Evolutionary conservation across 495 filamentous ascomycete species (phyloP).

Genomic region (Aspergillus olivimuriae): DNA sequence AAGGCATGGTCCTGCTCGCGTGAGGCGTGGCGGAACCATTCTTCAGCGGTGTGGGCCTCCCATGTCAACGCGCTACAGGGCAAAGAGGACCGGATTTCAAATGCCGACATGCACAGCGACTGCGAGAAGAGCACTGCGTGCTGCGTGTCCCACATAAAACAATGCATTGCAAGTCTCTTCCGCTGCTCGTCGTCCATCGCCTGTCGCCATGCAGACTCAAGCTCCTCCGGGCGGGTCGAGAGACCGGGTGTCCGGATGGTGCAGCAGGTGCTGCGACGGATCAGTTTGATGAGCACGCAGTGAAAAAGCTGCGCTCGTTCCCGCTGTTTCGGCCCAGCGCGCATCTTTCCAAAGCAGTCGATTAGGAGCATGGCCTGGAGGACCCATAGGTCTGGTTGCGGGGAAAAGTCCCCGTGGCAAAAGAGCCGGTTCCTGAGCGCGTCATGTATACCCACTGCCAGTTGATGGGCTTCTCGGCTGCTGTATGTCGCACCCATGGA

Average conservation of each 20-base stretch:
- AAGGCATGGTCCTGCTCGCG: conserved; percentile 29
- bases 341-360: conserved; percentile 52
- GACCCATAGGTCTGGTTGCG: conserved; percentile 46
- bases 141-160: conserved; percentile 56
- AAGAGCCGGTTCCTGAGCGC: conserved; percentile 38
- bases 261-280: conserved; percentile 49
- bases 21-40: conserved; percentile 32
- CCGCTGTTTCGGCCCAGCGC: conserved; percentile 49
- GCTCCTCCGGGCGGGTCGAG: conserved; percentile 19
- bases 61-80: conserved; percentile 42
- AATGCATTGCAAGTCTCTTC: conserved; percentile 46
- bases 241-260: conserved; percentile 26
- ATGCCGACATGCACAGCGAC: conserved; percentile 52
- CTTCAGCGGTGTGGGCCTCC: conserved; percentile 43
- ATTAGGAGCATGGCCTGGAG: conserved; percentile 53
- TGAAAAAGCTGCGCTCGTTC: conserved; percentile 51
- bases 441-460: conserved; percentile 47
- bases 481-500: conserved; percentile 51
- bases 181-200: conserved; percentile 49
- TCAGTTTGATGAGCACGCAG: conserved; percentile 52
- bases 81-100: conserved; percentile 45
- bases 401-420: conserved; percentile 37
- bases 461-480: conserved; percentile 46
- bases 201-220: conserved; percentile 37
- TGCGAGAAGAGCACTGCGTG: conserved; percentile 52